Base-by-base conservation (phyloP, 2,329 filamentous ascomycete genomes). In the Fonsecaea pedrosoi region DNA sequence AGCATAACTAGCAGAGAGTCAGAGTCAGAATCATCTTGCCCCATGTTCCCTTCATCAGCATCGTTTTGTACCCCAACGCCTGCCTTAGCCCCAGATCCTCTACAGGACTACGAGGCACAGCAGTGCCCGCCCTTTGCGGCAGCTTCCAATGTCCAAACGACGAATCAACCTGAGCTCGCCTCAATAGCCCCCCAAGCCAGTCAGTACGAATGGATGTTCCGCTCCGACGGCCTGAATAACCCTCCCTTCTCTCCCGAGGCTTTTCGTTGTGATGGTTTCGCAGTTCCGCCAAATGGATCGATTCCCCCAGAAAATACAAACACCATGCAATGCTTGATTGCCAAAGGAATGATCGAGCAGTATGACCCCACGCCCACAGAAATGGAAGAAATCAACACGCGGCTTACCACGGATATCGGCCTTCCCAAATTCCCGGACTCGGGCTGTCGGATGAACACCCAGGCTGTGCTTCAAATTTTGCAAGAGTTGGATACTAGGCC, bases 371-470 rank as follows among this genome's bases (percentile, higher is more conserved):
- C 73, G 21, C 75, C 76, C 0, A 53, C 75, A 21, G 78, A 79
- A 57, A 73, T 79, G 40, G 73, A 73, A 9, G 75, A 78, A 40
- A 79, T 80, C 45, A 75, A 73, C 42, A 69, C 70, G 54, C 76
- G 72, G 64, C 74, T 79, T 13, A 75, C 75, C 65, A 69, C 73
- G n/a, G 78, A 77, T 0, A 79, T 79, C 57, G 53, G 55, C 15
- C 72, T 73, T 45, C 74, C 73, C 30, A 73, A 73, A 10, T 68
- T 70, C 58, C 66, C 69, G 1, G 75, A 74, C 8, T 71, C 76
- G 63, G 78, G 75, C 25, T 79, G 77, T 65, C 75, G 77, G 55
- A 77, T 81, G 6, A 75, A 78, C 54, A 79, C 77, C 61, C 77
- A 78, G n/a, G 8, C 34, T 34, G 12, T 56, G 37, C 54, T 42